phyloP scores from a whole-genome alignment of 371 early-diverging fungal genomes.

The Mortierella sp. region DNA sequence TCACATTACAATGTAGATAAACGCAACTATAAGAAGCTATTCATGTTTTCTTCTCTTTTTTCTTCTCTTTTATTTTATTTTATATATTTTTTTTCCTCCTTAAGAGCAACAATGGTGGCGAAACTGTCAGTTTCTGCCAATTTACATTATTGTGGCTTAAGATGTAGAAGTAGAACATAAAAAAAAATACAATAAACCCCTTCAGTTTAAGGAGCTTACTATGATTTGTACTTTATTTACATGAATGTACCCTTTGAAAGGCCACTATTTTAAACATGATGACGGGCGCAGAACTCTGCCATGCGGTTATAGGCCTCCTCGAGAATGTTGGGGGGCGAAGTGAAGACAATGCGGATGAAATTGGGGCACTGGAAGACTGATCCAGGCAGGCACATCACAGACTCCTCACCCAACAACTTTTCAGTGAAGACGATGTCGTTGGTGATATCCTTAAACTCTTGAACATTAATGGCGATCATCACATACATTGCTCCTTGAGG shows the following conservation, averaged over 20 bases:
- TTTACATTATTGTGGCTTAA: too few relatives aligned
- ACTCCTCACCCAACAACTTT: conserved; percentile 86
- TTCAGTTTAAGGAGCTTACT: conserved; percentile 1
- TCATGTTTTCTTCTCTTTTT: not conserved
- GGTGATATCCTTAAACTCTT: conserved; percentile 79
- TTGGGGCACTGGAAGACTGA: conserved; percentile 87
- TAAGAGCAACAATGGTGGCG: too few relatives aligned
- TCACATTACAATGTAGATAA: not conserved
- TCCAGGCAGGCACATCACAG: conserved; percentile 89
- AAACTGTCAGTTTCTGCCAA: too few relatives aligned
- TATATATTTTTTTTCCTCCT: too few relatives aligned
- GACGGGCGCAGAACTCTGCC: conserved; percentile 83
- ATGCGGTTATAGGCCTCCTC: conserved; percentile 84
- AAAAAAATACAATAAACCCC: conserved; percentile 9
- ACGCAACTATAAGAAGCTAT: not conserved
- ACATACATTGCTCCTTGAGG: conserved; percentile 97
- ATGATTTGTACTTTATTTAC: not conserved
- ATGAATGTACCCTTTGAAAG: not conserved
- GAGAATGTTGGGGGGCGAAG: conserved; percentile 81
- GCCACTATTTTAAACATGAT: conserved; percentile 58
- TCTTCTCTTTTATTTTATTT: not conserved
- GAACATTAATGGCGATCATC: conserved; percentile 85
- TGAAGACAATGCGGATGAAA: conserved; percentile 85
- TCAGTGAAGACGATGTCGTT: conserved; percentile 87
- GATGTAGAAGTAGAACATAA: not conserved